Conservation (phyloP, 2,329 filamentous ascomycete species). For the Beauveria asiatica region DNA sequence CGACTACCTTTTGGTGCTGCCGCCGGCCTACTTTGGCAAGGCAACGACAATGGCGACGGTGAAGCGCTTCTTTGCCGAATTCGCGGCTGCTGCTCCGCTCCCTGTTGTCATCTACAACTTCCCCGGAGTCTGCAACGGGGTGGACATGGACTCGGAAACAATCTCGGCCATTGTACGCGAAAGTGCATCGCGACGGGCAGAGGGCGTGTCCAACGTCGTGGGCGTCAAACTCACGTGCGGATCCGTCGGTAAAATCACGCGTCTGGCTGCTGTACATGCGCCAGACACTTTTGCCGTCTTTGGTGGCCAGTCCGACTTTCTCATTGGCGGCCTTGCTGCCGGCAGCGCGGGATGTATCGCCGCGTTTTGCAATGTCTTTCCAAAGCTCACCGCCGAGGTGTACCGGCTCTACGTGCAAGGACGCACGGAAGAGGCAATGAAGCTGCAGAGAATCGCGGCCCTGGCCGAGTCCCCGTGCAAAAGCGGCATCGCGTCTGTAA, state of each 20-base stretch:
- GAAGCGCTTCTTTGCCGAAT: conserved; percentile 44
- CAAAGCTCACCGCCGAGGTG: neutral
- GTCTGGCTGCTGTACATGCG: conserved; percentile 32
- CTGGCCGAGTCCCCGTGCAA: too few species aligned
- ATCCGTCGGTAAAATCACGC: conserved; percentile 51
- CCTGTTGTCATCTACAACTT: conserved; percentile 62
- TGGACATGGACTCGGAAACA: conserved; percentile 54
- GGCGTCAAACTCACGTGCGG: conserved; percentile 60
- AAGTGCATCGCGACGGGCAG: conserved; percentile 19
- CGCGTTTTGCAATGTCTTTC: neutral
- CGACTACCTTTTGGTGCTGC: too few species aligned
- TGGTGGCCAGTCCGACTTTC: neutral
- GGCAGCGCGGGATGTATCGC: neutral
- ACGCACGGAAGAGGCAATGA: too few species aligned
- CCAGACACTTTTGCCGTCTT: neutral
- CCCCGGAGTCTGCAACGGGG: conserved; percentile 57
- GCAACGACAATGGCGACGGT: too few species aligned
- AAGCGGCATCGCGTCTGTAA: too few species aligned
- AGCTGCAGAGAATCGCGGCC: too few species aligned
- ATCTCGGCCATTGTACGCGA: conserved; percentile 43
- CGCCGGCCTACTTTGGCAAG: too few species aligned
- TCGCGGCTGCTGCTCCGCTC: conserved; percentile 42
- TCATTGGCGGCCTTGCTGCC: neutral
- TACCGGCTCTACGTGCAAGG: too few species aligned
- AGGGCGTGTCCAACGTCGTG: conserved; percentile 39